Evolutionary conservation across 2,329 filamentous ascomycete genomes (phyloP).

Genomic region (Botrytis squamosa): DNA sequence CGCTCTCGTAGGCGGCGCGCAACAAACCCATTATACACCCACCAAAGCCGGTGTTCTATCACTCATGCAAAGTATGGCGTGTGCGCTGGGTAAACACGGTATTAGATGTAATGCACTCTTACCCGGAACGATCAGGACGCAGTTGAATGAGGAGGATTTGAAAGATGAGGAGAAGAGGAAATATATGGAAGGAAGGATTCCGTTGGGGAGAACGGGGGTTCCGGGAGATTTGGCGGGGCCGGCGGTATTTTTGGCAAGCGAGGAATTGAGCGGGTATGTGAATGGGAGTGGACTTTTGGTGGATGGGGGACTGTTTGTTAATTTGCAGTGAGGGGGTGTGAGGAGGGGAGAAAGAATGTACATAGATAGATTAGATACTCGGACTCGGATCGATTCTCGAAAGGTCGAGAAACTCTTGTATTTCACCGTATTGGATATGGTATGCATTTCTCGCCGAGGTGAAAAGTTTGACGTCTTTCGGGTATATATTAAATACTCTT

Average conservation of each 20-base stretch:
- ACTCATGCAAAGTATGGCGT: slow-evolving; percentile 80
- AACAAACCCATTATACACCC: slow-evolving; percentile 82
- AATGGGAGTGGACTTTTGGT: slow-evolving; percentile 82
- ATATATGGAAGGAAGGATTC: slow-evolving; percentile 82
- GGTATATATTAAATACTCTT: too few relatives aligned
- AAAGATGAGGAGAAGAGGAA: slow-evolving; percentile 66
- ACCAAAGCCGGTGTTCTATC: slow-evolving; percentile 81
- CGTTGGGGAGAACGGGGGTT: slow-evolving; percentile 70
- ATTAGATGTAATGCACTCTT: slow-evolving; percentile 83
- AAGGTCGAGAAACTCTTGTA: background rate
- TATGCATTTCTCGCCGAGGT: background rate
- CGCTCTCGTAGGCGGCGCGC: slow-evolving; percentile 73
- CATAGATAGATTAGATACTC: background rate
- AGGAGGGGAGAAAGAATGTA: background rate
- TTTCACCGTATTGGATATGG: background rate
- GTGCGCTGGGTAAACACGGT: slow-evolving; percentile 70
- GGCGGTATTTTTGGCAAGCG: slow-evolving; percentile 79
- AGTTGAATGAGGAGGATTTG: slow-evolving; percentile 81
- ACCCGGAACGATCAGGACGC: slow-evolving; percentile 79
- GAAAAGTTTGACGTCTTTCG: background rate
- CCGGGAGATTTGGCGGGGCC: slow-evolving; percentile 77
- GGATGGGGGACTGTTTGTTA: slow-evolving; percentile 87
- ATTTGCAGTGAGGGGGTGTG: slow-evolving; percentile 60
- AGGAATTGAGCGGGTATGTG: slow-evolving; percentile 75
- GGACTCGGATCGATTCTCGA: background rate